Base-by-base conservation (phyloP, 2,329 filamentous ascomycete genomes). In the Alternaria gansuensis region DNA sequence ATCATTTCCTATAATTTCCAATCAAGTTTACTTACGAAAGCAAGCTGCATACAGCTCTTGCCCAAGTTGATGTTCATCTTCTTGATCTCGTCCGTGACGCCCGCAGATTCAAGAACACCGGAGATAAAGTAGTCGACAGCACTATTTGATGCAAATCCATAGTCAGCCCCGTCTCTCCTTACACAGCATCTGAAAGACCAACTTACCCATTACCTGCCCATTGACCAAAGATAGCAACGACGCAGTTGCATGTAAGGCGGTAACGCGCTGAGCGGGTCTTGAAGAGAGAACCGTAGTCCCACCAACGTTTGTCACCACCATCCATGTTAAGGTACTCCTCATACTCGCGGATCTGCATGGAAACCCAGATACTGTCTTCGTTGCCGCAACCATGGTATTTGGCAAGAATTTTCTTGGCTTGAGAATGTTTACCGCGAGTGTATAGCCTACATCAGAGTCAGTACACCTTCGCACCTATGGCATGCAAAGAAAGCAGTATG, bases 271-370 rank as follows among this genome's bases (percentile, higher is more conserved):
- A 78, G 5, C 73, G 74, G 3, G 79, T 83, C 71, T 83, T 82
- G 71, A 80, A 77, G 11, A 87, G 74, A 60, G 84, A 82, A 14
- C 63, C 39, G 75, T 84, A 87, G 68, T 88, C 72, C 84, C 84
- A 88, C 81, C 83, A 87, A 3, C 82, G 79, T 68, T 87, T 88
- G 59, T 86, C 84, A 11, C 82, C 75, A 24, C 77, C 77, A 26
- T 84, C 73, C 67, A 85, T 83, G 65, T 87, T 83, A 28, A 80
- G 81, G 70, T 85, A 84, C 67, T 87, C 82, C 14, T 68, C 62
- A 43, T 77, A 76, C 44, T 78, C 75, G 37, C 65, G 57, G 40
- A 77, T 63, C 55, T 78, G 75, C 5, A 78, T 61, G 11, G 67
- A 62, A 6, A 71, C 68, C 65, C 65, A 68, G 5, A 59, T 46